These are phyloP conservation scores for Fusarium virguliforme DNA, from an alignment of 2,329 filamentous ascomycete species.

Conservation along the genomic window DNA sequence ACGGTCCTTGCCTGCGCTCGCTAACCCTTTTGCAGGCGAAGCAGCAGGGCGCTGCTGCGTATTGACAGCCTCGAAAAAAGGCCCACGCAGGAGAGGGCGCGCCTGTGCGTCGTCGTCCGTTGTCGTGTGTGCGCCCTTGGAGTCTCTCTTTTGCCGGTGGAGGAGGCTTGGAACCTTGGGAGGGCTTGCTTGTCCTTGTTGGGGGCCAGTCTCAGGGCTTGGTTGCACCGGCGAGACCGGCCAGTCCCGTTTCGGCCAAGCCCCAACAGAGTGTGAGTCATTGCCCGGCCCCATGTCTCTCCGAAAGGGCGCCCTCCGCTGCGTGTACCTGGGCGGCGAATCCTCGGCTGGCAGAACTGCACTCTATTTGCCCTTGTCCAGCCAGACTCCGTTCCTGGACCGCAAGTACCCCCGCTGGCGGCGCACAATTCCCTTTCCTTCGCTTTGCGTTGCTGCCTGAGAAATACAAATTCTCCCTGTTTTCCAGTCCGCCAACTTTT, in stretches of 20 bases:
- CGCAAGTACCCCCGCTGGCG: slow-evolving; percentile 29
- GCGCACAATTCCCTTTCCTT: slow-evolving; percentile 44
- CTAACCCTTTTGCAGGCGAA: slow-evolving; percentile 20
- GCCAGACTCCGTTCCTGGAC: slow-evolving; percentile 40
- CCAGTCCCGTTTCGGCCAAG: slow-evolving; percentile 52
- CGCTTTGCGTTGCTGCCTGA: slow-evolving; percentile 62
- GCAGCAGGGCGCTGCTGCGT: slow-evolving; percentile 6
- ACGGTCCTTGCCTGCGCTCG: slow-evolving; percentile 25
- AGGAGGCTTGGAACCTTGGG: not conserved
- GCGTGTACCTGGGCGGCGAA: slow-evolving; percentile 38
- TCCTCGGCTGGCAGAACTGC: slow-evolving; percentile 27
- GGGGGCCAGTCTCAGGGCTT: slow-evolving; percentile 45
- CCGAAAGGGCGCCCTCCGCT: slow-evolving; percentile 46
- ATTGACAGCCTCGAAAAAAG: not conserved
- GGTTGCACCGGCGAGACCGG: slow-evolving; percentile 46
- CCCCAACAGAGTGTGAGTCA: slow-evolving; percentile 56
- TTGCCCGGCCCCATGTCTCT: slow-evolving; percentile 51
- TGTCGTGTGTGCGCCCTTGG: slow-evolving; percentile 8
- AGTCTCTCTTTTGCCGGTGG: slow-evolving; percentile 19
- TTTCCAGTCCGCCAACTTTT: slow-evolving; percentile 48
- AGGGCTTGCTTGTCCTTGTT: slow-evolving; percentile 34
- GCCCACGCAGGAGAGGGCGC: slow-evolving; percentile 6
- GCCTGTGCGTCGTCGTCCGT: not conserved
- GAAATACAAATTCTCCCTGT: slow-evolving; percentile 61
- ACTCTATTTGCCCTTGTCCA: slow-evolving; percentile 32